Evolutionary conservation across 805 yeast genomes (phyloP).

Genomic region (Barnettozyma botsteinii): DNA sequence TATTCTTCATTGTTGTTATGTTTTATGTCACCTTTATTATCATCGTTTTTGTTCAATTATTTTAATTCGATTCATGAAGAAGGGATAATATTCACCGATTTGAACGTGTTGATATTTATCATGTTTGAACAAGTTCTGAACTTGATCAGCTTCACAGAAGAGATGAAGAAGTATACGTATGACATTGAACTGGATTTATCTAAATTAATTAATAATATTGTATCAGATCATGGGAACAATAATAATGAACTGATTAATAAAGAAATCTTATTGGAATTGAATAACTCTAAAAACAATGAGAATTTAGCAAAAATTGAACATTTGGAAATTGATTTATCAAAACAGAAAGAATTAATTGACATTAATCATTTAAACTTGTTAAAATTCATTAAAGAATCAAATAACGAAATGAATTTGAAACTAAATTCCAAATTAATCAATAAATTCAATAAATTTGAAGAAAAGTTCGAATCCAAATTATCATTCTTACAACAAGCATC

Average conservation of each 20-base stretch:
- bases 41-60: background rate
- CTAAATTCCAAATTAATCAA: background rate
- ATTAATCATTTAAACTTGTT: background rate
- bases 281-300: background rate
- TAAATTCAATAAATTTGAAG: background rate
- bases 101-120: conserved; percentile 1
- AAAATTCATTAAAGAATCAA: background rate
- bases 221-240: no score
- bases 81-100: background rate
- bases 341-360: background rate
- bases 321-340: background rate
- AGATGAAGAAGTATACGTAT: background rate
- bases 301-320: background rate
- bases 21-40: background rate
- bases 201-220: background rate
- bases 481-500: background rate
- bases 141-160: background rate
- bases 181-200: background rate
- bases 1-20: background rate
- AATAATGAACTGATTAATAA: background rate
- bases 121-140: conserved; percentile 1
- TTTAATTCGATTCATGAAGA: conserved; percentile 1
- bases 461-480: background rate
- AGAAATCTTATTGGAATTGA: no score
- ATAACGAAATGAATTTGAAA: background rate